Base-by-base conservation (phyloP, 495 filamentous ascomycete species). In the Aspergillus conjunctus region DNA sequence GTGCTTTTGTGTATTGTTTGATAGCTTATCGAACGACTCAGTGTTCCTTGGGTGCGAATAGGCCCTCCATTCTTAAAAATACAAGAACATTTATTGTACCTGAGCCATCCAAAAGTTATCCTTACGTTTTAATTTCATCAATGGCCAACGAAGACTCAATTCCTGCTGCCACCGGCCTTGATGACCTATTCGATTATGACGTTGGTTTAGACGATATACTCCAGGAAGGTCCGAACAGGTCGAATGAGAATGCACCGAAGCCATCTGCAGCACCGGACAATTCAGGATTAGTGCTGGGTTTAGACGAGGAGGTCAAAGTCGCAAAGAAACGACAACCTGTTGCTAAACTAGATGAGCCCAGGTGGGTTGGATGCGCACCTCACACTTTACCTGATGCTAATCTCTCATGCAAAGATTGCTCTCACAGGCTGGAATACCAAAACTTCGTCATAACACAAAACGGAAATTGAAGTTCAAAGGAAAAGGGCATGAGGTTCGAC, bases 221-320 rank as follows among this genome's bases (percentile, higher is more conserved):
- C 33, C 70, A 77, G 55, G 75, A 78, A 22, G 65, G 77, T 30
- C 65, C 78, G 20, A 69, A 66, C 2, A 68, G 67, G 39, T 64
- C 71, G 39, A 59, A 18, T 6, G 44, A 55, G 17, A 69, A 75
- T 26, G 54, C 63, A 60, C 60, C 59, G 66, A 71, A 69, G 45
- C 63, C 60, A 66, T 61, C 54, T 61, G 56, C 67, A 51, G 69
- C 57, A 69, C 80, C 61, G 4, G 70, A 74, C 54, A 61, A 67
- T 21, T 54, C 70, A 20, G 66, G 68, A 7, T 57, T 78, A 18
- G 65, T 72, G 4, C 70, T 96, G 20, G 92, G 91, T 8, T 85
- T 97, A 46, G 93, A 98, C 58, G 88, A 93, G 63, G 91, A 96
- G 65, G 82, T 99, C 61, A 88, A 89, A 62, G 78, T 97, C 9